Percentiles rank a stretch among this genome's conserved stretches.
These are phyloP conservation scores for Tirmania nivea DNA, from an alignment of 495 filamentous ascomycete species.

Conservation along the genomic window DNA sequence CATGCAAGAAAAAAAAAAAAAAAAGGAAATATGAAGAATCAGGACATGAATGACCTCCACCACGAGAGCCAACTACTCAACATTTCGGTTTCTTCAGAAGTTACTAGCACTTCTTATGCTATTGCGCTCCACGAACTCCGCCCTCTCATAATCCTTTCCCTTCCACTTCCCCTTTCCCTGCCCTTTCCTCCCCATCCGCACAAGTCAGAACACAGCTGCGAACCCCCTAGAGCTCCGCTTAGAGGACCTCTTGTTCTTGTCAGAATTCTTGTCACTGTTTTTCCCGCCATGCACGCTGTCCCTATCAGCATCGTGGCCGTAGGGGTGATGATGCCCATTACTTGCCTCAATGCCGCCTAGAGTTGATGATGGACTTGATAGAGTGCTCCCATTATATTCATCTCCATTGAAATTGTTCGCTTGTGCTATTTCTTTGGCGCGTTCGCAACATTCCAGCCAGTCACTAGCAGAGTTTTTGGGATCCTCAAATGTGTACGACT, in stretches of 20 bases:
- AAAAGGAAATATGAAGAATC: too few species aligned
- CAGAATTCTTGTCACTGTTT: neutral
- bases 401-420: slow-evolving; percentile 16
- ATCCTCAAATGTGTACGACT: slow-evolving; percentile 87
- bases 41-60: too few species aligned
- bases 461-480: slow-evolving; percentile 36
- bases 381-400: slow-evolving; percentile 16
- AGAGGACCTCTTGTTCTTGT: slow-evolving; percentile 14
- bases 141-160: too few species aligned
- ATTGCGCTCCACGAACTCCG: too few species aligned
- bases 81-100: too few species aligned
- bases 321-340: neutral
- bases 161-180: neutral
- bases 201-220: slow-evolving; percentile 18
- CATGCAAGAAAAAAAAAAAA: too few species aligned
- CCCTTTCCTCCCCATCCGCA: neutral
- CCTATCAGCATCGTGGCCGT: neutral
- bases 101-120: too few species aligned
- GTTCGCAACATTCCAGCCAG: slow-evolving; percentile 18
- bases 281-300: neutral
- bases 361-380: slow-evolving; percentile 18
- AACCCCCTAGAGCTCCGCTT: slow-evolving; percentile 16
- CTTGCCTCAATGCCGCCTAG: slow-evolving; percentile 11
- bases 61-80: too few species aligned
- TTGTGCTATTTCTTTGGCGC: slow-evolving; percentile 17